A percentile compares a stretch with the other conserved stretches of the same genome.
Evolutionary conservation across 768 basidiomycete genomes (phyloP).

Genomic region (Hericium coralloides): DNA sequence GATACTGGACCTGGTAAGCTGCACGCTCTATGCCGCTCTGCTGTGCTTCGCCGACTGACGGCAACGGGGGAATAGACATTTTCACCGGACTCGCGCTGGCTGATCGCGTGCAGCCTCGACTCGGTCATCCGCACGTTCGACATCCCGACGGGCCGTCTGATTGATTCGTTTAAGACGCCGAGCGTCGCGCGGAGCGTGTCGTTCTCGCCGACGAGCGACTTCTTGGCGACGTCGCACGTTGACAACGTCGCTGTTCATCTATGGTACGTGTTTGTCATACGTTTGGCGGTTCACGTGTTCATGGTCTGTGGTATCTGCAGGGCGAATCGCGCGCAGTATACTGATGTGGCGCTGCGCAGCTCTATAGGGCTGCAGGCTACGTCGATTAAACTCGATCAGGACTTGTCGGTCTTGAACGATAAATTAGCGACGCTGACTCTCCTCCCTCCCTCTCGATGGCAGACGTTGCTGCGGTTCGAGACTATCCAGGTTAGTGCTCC

Average conservation of each 20-base stretch:
- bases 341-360: slow-evolving; percentile 58
- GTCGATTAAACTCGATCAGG: slow-evolving; percentile 58
- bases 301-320: slow-evolving; percentile 25
- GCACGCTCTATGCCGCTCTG: not conserved
- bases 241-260: slow-evolving; percentile 91
- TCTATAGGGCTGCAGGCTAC: slow-evolving; percentile 23
- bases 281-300: too few species aligned
- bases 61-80: slow-evolving; percentile 51
- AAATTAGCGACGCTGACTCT: slow-evolving; percentile 91
- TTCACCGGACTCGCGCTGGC: slow-evolving; percentile 93
- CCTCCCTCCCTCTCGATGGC: slow-evolving; percentile 90
- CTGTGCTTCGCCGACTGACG: not conserved
- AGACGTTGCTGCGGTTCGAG: slow-evolving; percentile 93
- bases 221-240: slow-evolving; percentile 90
- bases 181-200: slow-evolving; percentile 84
- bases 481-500: slow-evolving; percentile 65
- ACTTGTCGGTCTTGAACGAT: slow-evolving; percentile 78
- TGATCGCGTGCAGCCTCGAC: slow-evolving; percentile 82
- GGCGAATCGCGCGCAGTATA: slow-evolving; percentile 94
- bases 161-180: slow-evolving; percentile 84
- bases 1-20: slow-evolving; percentile 79
- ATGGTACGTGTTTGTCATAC: slow-evolving; percentile 44
- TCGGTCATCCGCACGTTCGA: slow-evolving; percentile 93
- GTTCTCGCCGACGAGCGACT: slow-evolving; percentile 93
- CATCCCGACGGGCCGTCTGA: slow-evolving; percentile 84